These are phyloP conservation scores for Harrya chromipes DNA, from an alignment of 768 basidiomycete genomes.

Conservation along the genomic window DNA sequence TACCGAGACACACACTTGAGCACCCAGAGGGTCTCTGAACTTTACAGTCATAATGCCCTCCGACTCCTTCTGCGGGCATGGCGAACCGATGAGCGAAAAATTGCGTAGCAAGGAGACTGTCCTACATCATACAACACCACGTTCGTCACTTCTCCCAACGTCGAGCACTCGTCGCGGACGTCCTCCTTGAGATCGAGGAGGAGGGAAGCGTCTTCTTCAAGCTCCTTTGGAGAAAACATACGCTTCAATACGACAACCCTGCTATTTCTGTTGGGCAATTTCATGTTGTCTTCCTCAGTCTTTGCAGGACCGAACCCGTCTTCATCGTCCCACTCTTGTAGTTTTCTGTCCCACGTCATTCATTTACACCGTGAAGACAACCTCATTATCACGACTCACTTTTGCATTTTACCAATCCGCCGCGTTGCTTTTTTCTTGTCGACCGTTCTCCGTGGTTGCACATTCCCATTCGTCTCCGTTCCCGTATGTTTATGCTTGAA, in stretches of 20 bases:
- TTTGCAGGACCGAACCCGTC: slow-evolving; percentile 82
- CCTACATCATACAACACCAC: slow-evolving; percentile 93
- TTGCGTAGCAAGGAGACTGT: slow-evolving; percentile 10
- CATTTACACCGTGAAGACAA: not conserved
- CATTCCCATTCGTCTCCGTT: slow-evolving; percentile 38
- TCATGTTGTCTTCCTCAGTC: slow-evolving; percentile 50
- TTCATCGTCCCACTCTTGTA: slow-evolving; percentile 92
- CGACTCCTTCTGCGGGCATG: slow-evolving; percentile 66
- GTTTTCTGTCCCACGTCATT: slow-evolving; percentile 57
- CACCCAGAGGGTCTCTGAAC: slow-evolving; percentile 88
- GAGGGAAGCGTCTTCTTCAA: slow-evolving; percentile 81
- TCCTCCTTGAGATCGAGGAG: slow-evolving; percentile 95
- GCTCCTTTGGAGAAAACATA: slow-evolving; percentile 88
- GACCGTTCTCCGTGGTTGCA: slow-evolving; percentile 56
- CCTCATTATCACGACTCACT: slow-evolving; percentile 40
- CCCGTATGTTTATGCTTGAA: slow-evolving; percentile 66
- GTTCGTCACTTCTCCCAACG: slow-evolving; percentile 92
- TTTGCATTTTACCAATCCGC: slow-evolving; percentile 84
- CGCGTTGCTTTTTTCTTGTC: slow-evolving; percentile 76
- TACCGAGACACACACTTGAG: slow-evolving; percentile 88
- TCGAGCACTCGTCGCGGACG: slow-evolving; percentile 89
- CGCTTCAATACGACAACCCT: slow-evolving; percentile 91
- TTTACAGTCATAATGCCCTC: slow-evolving; percentile 97
- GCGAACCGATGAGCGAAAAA: slow-evolving; percentile 1
- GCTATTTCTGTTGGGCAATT: slow-evolving; percentile 49